Base-by-base conservation (phyloP, 768 basidiomycete genomes). In the Gymnopilus junonius region DNA sequence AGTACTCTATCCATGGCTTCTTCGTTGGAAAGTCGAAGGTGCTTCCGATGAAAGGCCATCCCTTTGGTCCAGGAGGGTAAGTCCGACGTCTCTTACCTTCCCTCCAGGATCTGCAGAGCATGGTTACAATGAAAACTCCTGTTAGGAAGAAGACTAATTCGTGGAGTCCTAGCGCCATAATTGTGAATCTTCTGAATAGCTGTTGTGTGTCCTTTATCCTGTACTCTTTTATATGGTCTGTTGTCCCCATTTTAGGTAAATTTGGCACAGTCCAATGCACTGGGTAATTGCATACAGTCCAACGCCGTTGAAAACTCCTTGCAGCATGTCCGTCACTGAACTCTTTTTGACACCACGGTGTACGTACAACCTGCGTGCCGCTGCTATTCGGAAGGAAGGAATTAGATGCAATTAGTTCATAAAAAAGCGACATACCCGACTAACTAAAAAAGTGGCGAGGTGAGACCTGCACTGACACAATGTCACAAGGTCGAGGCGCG, bases 21-120 rank as follows among this genome's bases (percentile, higher is more conserved):
- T 35, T 42, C 14, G 55, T 51, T 8, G 72, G 71, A 17, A 73
- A 59, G 32, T 72, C 71, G 25, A 74, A 64, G 2, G 66, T 37
- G 50, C 70, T 74, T 11, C 73, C 72, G 11, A 75, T 56, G 14
- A 75, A 15, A 3, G 71, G 70, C 7, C 58, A 59, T 7, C 67
- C 66, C 40, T 59, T 64, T 6, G 74, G 74, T 20, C 74, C 74
- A 51, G 74, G 74, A 21, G 74, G 74, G 7, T 66, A 61, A 17
- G 67, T 70, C 8, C 57, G 64, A n/a, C 55, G 58, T 20, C 25
- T 29, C 27, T 20, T 46, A 20, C 27, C 15, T 17, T 37, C 34
- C 10, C 37, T 58, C 39, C 20, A 58, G 32, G 17, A 8, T 12
- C 21, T 6, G n/a, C 8, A 11, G 34, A 54, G 15, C 14, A 21